Evolutionary conservation across 2,329 filamentous ascomycete genomes (phyloP), one percentile per base, ranked within the genome.

Genomic region (Neopestalotiopsis sp.): DNA sequence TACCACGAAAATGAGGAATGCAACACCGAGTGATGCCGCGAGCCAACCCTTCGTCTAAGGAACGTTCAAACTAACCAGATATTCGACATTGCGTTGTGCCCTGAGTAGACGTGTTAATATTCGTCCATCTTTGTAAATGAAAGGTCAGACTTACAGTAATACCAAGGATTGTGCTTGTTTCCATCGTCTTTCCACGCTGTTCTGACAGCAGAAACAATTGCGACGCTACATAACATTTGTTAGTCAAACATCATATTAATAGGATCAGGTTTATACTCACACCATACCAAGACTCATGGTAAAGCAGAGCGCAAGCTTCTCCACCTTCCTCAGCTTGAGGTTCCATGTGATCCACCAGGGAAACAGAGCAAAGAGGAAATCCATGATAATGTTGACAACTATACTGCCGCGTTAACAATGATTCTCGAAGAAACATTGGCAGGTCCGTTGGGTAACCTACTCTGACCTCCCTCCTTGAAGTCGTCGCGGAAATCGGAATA

Each of bases 381-480:
- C 85, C 83, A 86, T 87, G 32, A 87, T 77, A 67, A 86, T 84
- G 73, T 86, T 87, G 74, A 85, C 86, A 5, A 85, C 84, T 59
- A 30, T n/a, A 20, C 10, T 59, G 6, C 6, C 38, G 17, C 28
- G 32, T 14, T 59, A 14, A 24, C 2, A 14, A 7, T 30, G 57
- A 4, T 24, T 24, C 20, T 20, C 24, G 7, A 30, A 9, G 20
- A 17, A 2, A 14, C n/a, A 1, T 7, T 59, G 57, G 30, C 2
- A 20, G 13, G 20, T 28, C 49, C 57, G 5, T 1, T 38, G 12
- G 30, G 17, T 14, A 24, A 67, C 65, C 40, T 40, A 61, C 65
- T 49, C 17, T 68, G 61, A 24, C 59, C 67, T 10, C 65, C 64
- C 53, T 65, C 59, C 40, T 70, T 68, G 59, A 70, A 69, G 42